phyloP scores from a whole-genome alignment of 1,139 yeast genomes.

The Eremothecium gossypii region DNA sequence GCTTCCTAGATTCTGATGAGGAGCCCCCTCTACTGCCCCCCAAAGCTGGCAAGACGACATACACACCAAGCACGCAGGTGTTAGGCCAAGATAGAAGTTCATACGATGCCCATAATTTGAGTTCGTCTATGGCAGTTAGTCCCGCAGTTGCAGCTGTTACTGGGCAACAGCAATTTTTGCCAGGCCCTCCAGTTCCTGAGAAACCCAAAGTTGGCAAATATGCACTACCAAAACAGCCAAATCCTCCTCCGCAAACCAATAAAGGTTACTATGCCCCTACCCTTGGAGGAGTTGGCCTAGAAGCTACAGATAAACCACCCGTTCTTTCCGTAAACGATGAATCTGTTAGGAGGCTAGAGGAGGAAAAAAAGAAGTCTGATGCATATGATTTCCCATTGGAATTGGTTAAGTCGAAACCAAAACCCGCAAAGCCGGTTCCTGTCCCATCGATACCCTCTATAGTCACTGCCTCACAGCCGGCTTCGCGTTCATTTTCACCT shows the following conservation, averaged over 20 bases:
- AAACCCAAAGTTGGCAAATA: not conserved
- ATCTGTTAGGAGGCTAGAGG: constrained; percentile 32
- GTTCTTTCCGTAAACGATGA: constrained; percentile 6
- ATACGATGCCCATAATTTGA: not conserved
- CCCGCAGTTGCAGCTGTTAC: not conserved
- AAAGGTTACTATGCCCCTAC: not conserved
- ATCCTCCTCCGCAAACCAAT: not conserved
- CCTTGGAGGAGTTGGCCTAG: no score
- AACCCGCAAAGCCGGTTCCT: constrained; percentile 31
- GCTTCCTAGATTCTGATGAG: constrained; percentile 24
- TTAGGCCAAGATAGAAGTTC: no score
- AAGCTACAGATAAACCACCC: not conserved
- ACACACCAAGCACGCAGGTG: not conserved
- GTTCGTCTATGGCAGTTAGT: not conserved
- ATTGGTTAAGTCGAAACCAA: constrained; percentile 37
- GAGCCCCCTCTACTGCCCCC: constrained; percentile 6
- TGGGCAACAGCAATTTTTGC: not conserved
- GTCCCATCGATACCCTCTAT: constrained; percentile 5
- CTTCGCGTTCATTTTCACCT: not conserved
- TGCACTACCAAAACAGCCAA: not conserved
- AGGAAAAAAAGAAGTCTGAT: constrained; percentile 51
- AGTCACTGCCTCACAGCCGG: not conserved
- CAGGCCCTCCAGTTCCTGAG: not conserved
- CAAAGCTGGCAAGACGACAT: not conserved
- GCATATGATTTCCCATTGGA: constrained; percentile 74